Percentiles rank a stretch among this genome's conserved stretches.
Conservation (phyloP, 1,139 yeast genomes). For the Candida mesenterica region DNA sequence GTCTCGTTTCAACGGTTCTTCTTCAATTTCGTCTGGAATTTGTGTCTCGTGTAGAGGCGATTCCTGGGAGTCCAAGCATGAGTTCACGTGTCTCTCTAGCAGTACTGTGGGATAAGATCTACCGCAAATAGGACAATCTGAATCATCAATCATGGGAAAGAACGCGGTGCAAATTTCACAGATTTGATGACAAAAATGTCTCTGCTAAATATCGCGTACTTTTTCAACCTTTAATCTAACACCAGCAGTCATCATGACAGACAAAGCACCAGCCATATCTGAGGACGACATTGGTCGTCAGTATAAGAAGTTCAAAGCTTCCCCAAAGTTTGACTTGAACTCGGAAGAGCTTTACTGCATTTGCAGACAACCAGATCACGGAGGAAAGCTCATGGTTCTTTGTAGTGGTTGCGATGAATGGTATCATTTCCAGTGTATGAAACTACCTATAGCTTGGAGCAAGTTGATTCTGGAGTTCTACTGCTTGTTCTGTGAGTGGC, state of each 20-base stretch:
- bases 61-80: slow-evolving; percentile 31
- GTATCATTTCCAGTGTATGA: slow-evolving; percentile 85
- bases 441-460: slow-evolving; percentile 51
- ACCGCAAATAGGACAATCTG: slow-evolving; percentile 38
- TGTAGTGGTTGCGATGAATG: slow-evolving; percentile 97
- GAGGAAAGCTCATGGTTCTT: slow-evolving; percentile 79
- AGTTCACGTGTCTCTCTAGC: slow-evolving; percentile 43
- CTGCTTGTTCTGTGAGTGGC: slow-evolving; percentile 72
- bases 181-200: no score
- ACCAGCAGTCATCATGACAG: neutral
- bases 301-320: slow-evolving; percentile 40
- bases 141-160: slow-evolving; percentile 10
- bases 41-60: neutral
- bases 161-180: neutral
- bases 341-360: slow-evolving; percentile 73
- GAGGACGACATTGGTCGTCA: slow-evolving; percentile 44
- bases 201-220: no score
- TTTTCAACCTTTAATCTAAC: no score
- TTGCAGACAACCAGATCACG: slow-evolving; percentile 77
- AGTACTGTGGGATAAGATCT: slow-evolving; percentile 21
- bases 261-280: neutral
- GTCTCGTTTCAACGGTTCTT: slow-evolving; percentile 11
- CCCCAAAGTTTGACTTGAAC: slow-evolving; percentile 46
- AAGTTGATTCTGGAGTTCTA: slow-evolving; percentile 62
- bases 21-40: neutral